phyloP scores from a whole-genome alignment of 768 basidiomycete genomes.

The Sporobolomyces pararoseus region DNA sequence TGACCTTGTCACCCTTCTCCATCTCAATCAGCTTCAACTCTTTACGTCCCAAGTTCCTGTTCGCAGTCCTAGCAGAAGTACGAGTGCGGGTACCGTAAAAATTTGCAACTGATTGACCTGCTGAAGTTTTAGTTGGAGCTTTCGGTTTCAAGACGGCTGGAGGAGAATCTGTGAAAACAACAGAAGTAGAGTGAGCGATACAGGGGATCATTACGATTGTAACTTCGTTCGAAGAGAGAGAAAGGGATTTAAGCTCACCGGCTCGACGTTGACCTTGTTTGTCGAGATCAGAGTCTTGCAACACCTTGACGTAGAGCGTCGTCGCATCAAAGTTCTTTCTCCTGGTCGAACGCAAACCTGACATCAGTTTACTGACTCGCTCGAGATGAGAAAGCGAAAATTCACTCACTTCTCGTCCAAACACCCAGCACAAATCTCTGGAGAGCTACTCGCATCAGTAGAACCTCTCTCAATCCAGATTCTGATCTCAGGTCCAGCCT shows the following conservation, averaged over 20 bases:
- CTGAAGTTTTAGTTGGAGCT: neutral
- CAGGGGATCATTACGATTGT: no score
- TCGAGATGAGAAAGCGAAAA: no score
- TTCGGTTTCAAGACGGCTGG: neutral
- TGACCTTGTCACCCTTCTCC: conserved; percentile 65
- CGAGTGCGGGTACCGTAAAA: conserved; percentile 1
- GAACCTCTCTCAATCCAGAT: conserved; percentile 6
- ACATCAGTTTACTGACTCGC: neutral
- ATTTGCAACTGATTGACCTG: neutral
- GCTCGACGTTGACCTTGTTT: conserved; percentile 14
- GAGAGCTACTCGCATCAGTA: conserved; percentile 42
- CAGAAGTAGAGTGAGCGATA: neutral
- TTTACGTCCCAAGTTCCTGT: conserved; percentile 46
- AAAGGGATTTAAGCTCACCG: conserved; percentile 16
- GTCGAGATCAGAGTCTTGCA: conserved; percentile 23
- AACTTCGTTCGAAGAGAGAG: neutral
- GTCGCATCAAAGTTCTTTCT: conserved; percentile 19
- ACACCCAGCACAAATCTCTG: conserved; percentile 60
- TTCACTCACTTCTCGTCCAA: conserved; percentile 57
- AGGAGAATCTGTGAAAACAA: neutral
- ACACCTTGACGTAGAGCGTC: conserved; percentile 12
- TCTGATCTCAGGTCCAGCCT: conserved; percentile 22
- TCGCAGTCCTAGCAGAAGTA: conserved; percentile 63
- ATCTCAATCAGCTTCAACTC: conserved; percentile 57
- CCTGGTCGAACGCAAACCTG: neutral